A percentile compares a stretch with the other conserved stretches of the same genome.
Evolutionary conservation across 2,329 filamentous ascomycete genomes (phyloP).

Genomic region (Clarireedia hainanense): DNA sequence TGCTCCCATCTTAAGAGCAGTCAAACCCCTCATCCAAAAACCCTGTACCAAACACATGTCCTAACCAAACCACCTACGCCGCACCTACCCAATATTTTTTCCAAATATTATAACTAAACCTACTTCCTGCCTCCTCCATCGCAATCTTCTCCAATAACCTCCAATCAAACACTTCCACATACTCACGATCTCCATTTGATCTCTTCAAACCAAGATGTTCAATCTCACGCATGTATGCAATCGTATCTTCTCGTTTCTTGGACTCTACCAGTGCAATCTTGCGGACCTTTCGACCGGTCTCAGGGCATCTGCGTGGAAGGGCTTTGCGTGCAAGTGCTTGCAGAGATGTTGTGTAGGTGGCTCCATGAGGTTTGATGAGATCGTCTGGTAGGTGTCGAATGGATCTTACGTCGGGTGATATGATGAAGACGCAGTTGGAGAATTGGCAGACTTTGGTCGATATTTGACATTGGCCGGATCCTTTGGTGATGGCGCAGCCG

Average conservation of each 20-base stretch:
- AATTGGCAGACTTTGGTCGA: constrained; percentile 11
- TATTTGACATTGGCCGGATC: constrained; percentile 14
- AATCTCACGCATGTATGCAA: constrained; percentile 27
- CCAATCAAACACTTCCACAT: constrained; percentile 34
- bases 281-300: constrained; percentile 15
- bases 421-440: constrained; percentile 20
- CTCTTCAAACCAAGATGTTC: constrained; percentile 17
- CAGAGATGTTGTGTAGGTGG: constrained; percentile 13
- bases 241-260: constrained; percentile 24
- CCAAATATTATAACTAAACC: constrained; percentile 22
- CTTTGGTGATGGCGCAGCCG: neutral
- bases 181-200: constrained; percentile 23
- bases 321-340: constrained; percentile 10
- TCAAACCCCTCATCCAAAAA: neutral
- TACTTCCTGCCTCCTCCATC: constrained; percentile 32
- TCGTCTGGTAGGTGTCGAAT: constrained; percentile 15
- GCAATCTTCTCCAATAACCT: constrained; percentile 34
- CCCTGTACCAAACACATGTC: too few relatives aligned
- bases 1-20: too few relatives aligned
- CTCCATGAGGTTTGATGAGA: constrained; percentile 20
- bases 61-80: neutral
- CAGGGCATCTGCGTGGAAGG: constrained; percentile 13
- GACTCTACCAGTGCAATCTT: constrained; percentile 32
- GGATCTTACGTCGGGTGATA: constrained; percentile 20
- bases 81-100: constrained; percentile 11